Base-by-base conservation (phyloP, 306 rosid genomes). In the Sesbania bispinosa region DNA sequence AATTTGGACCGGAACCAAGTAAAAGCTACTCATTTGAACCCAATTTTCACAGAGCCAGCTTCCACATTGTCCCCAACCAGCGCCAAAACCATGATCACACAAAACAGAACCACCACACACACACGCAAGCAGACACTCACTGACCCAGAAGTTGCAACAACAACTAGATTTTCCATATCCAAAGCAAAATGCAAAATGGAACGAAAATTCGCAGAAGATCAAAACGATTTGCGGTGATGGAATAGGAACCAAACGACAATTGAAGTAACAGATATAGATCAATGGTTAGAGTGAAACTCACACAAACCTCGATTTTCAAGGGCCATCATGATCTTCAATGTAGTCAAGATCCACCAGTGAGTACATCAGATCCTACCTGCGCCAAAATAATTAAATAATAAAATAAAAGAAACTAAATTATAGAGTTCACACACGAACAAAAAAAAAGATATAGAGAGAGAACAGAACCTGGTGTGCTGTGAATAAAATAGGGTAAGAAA, bases 291-390 rank as follows among this genome's bases (percentile, higher is more conserved):
- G 20, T 2, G 26, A 18, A 11, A 36, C 14, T 10, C 15, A 41
- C 42, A 10, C 29, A 29, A 23, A 84, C 92, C 92, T 77, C 74
- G 52, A 27, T 71, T 83, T 84, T 87, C 89, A 84, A 71, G 85
- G 85, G 87, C 84, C 91, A 79, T 87, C 85, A 80, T 82, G 87
- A 77, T 84, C 87, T 74, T 74, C 61, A 18, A 80, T 65, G 54
- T 73, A 87, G 79, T 74, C 51, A 76, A 79, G 85, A 87, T 87
- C 88, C 85, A 38, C 91, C 76, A 69, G 82, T 80, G 79, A 62
- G 87, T 75, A 81, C 91, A 87, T 87, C 83, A 87, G 91, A 81
- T 84, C 86, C 79, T 81, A n/a, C 80, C 83, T 52, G 73, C n/a
- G 4, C 29, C 38, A 57, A n/a, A n/a, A n/a, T n/a, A 67, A 58